Base-by-base conservation (phyloP, 495 filamentous ascomycete species). In the Pyronema domesticum region DNA sequence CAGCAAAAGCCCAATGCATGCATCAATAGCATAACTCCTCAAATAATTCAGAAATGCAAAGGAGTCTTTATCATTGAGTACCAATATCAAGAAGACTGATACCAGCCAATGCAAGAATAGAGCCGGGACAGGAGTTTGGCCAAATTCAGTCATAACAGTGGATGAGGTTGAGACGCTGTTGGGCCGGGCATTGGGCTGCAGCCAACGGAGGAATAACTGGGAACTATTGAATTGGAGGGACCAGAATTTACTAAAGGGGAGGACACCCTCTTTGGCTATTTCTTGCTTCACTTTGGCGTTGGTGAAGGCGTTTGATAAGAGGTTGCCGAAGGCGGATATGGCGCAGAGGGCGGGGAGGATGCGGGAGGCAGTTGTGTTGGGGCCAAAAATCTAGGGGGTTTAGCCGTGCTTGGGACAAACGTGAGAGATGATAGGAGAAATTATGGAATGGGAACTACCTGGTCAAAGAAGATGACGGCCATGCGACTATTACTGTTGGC, bases 201-300 rank as follows among this genome's bases (percentile, higher is more conserved):
- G 35, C 7, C 70, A 19, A 52, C 65, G 57, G 3, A 62, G 64
- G 45, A 67, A 64, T 40, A 69, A 70, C 5, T 68, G 66, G 23
- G 59, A 66, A 35, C 57, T 57, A 35, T 68, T 69, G 23, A 30
- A 30, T 5, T 14, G 60, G 57, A 23, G 70, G 72, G 50, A 77
- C 23, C 23, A 71, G 54, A 74, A 68, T 13, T 62, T 62, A 3
- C 71, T 68, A 23, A 62, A 72, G 0, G 76, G 76, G 3, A 79
- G 59, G 42, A 75, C 64, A 4, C 73, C 73, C 55, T 74, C 71
- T 57, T 74, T 76, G 19, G 72, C 73, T 35, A 76, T 75, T 44
- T 76, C 73, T 56, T 75, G 73, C 59, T 74, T 77, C 46, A 76
- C 72, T 63, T 70, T 35, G 6, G 73, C 58, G 34, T 74, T 63